Evolutionary conservation across 2,329 filamentous ascomycete genomes (phyloP).

Genomic region (Ceratocystis eucalypticola): DNA sequence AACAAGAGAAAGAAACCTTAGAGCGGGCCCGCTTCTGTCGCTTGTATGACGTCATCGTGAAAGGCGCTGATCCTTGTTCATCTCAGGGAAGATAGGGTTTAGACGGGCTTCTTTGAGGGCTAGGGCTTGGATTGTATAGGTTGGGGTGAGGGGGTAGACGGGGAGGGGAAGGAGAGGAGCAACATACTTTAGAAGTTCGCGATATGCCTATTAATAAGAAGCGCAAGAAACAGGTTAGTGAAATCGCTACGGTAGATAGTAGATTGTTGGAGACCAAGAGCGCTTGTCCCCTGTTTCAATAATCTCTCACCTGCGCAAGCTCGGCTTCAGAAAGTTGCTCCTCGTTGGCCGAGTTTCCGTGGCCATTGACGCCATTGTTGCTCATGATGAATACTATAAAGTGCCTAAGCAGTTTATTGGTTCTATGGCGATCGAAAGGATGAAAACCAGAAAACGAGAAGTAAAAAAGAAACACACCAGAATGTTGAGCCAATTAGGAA

Average conservation of each 20-base stretch:
- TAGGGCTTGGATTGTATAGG: not conserved
- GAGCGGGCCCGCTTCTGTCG: not conserved
- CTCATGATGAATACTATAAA: not conserved
- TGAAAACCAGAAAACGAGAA: too few relatives aligned
- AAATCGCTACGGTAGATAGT: not conserved
- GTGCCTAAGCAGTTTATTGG: too few relatives aligned
- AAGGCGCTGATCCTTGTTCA: not conserved
- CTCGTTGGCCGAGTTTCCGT: constrained; percentile 22
- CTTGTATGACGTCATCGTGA: not conserved
- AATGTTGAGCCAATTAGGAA: too few relatives aligned
- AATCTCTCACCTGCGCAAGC: not conserved
- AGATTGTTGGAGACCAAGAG: not conserved
- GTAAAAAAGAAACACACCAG: too few relatives aligned
- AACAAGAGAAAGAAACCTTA: not conserved
- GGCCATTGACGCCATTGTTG: not conserved
- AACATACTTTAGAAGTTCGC: constrained; percentile 6
- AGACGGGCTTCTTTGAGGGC: not conserved
- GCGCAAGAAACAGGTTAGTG: not conserved
- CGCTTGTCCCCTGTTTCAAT: not conserved
- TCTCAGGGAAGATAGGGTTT: not conserved
- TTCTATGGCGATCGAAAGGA: too few relatives aligned
- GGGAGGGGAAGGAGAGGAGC: not conserved
- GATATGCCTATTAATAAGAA: not conserved
- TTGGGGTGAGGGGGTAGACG: not conserved
- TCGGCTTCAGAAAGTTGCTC: constrained; percentile 20